These are phyloP conservation scores for Cornus suecica DNA, from an alignment of 148 eudicot species.

Conservation along the genomic window DNA sequence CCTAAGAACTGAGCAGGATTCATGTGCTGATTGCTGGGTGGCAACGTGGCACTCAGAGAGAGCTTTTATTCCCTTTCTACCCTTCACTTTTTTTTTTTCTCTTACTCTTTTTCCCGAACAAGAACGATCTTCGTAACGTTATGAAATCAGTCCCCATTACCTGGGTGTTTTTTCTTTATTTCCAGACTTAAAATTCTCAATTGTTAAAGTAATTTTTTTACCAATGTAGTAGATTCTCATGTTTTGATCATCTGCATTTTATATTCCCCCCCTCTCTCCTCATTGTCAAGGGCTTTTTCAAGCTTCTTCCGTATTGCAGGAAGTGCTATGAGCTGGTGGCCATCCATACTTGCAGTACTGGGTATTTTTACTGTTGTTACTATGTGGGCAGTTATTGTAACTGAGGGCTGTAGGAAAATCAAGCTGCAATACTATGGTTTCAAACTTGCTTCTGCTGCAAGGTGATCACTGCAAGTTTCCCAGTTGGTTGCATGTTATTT, in stretches of 20 bases:
- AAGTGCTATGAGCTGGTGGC: conserved; percentile 66
- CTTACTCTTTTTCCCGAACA: not conserved
- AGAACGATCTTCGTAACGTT: not conserved
- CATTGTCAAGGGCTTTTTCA: conserved; percentile 1
- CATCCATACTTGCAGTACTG: conserved; percentile 61
- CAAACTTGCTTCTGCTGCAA: conserved; percentile 87
- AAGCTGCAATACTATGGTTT: conserved; percentile 93
- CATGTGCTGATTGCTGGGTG: not conserved
- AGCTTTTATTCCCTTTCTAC: not conserved
- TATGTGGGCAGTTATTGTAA: conserved; percentile 94
- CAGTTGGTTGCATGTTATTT: not conserved
- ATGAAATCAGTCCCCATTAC: not conserved
- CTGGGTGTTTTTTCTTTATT: not conserved
- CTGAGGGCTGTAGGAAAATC: conserved; percentile 96
- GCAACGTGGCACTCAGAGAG: not conserved
- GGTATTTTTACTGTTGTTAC: conserved; percentile 73
- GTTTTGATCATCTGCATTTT: not conserved
- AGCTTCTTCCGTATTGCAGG: conserved; percentile 47
- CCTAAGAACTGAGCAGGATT: not conserved
- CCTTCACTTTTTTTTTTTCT: too few species aligned
- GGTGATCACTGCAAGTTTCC: conserved; percentile 39
- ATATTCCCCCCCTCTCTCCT: too few species aligned
- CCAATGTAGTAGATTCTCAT: not conserved
- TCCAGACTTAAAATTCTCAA: not conserved
- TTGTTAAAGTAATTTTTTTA: too few species aligned